phyloP scores from a whole-genome alignment of 306 rosid genomes.

The Quercus berberidifolia region DNA sequence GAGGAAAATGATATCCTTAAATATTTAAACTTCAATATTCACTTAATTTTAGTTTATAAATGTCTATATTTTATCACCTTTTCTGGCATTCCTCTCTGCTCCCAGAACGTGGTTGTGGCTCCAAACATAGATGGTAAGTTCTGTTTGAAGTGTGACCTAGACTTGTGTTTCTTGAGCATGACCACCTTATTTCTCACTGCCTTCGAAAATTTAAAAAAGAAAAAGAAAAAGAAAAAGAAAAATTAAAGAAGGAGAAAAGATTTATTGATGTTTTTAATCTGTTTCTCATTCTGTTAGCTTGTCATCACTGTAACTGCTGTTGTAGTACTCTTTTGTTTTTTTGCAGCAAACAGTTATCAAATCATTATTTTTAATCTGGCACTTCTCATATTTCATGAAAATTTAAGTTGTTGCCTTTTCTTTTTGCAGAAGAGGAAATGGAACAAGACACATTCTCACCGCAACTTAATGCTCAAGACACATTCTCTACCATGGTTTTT shows the following conservation, averaged over 20 bases:
- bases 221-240: background rate
- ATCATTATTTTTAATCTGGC: background rate
- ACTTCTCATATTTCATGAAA: background rate
- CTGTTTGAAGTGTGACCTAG: background rate
- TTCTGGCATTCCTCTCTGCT: background rate
- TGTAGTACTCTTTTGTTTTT: background rate
- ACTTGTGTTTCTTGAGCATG: background rate
- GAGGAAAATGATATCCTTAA: no score
- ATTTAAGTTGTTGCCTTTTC: background rate
- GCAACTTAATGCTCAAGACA: conserved; percentile 42
- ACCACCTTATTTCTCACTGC: background rate
- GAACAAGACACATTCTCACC: conserved; percentile 47
- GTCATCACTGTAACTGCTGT: background rate
- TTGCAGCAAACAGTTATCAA: background rate
- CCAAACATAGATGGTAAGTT: background rate
- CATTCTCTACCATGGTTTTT: conserved; percentile 6
- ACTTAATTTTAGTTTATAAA: no score
- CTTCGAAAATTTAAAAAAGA: background rate
- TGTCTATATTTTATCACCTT: background rate
- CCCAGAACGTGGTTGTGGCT: background rate
- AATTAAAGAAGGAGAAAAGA: background rate
- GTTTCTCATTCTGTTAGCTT: background rate
- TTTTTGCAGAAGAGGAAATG: conserved; percentile 66
- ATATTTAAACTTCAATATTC: no score
- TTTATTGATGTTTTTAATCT: background rate